These are phyloP conservation scores for Nemania sp. DNA, from an alignment of 2,329 filamentous ascomycete species.

Conservation along the genomic window DNA sequence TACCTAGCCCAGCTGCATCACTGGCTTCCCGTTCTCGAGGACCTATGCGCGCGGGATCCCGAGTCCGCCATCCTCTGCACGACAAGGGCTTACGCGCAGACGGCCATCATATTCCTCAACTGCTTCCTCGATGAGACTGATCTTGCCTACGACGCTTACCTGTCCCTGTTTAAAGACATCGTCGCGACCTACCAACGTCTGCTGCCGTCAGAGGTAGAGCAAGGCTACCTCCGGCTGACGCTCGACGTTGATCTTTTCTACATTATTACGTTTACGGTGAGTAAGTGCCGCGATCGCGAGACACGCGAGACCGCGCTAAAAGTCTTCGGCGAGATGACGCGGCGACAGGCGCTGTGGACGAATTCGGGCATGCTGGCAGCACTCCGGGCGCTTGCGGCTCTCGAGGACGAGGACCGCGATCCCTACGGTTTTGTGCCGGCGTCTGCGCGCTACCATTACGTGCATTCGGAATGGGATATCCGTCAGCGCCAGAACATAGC, in stretches of 20 bases:
- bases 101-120: conserved; percentile 37
- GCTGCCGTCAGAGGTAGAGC: conserved; percentile 15
- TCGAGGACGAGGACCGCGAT: conserved; percentile 40
- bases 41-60: conserved; percentile 28
- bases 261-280: conserved; percentile 42
- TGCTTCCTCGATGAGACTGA: conserved; percentile 42
- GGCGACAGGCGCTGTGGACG: conserved; percentile 42
- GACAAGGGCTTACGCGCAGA: conserved; percentile 38
- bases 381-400: conserved; percentile 37
- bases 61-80: conserved; percentile 28
- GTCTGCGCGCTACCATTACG: conserved; percentile 41
- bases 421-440: conserved; percentile 39
- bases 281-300: conserved; percentile 41
- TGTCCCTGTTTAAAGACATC: conserved; percentile 39
- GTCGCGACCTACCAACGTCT: conserved; percentile 39
- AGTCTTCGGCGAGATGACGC: conserved; percentile 39
- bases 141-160: conserved; percentile 41
- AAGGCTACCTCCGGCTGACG: conserved; percentile 35
- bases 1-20: conserved; percentile 34
- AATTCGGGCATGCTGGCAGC: conserved; percentile 41
- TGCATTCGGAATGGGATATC: conserved; percentile 42
- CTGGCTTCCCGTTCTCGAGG: conserved; percentile 40
- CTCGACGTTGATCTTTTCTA: conserved; percentile 43
- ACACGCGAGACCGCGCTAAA: conserved; percentile 38
- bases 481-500: conserved; percentile 38